A percentile compares a stretch with the other conserved stretches of the same genome.
These are phyloP conservation scores for Clonostachys rosea DNA, from an alignment of 2,329 filamentous ascomycete genomes.

Conservation along the genomic window DNA sequence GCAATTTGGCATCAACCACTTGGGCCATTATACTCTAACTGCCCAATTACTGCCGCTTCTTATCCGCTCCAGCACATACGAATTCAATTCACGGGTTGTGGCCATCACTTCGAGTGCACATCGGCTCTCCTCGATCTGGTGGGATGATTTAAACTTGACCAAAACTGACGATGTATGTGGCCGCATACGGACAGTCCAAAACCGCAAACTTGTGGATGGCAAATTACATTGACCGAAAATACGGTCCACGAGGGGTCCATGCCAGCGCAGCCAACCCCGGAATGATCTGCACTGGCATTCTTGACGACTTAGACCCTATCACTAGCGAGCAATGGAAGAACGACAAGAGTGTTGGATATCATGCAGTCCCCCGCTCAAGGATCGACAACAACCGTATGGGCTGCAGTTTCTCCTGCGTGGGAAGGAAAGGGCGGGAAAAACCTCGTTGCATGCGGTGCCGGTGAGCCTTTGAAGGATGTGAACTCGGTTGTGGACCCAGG, in stretches of 20 bases:
- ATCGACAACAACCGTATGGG: background rate
- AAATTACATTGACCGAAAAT: background rate
- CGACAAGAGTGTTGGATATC: background rate
- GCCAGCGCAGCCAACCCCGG: background rate
- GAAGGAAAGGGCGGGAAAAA: background rate
- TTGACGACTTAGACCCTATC: no score
- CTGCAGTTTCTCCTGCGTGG: background rate
- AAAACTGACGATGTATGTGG: background rate
- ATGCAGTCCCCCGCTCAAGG: background rate
- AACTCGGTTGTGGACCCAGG: background rate
- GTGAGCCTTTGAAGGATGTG: background rate
- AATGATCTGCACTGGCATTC: background rate
- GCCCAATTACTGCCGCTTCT: no score
- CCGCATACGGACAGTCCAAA: background rate
- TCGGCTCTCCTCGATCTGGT: background rate
- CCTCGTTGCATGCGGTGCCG: background rate
- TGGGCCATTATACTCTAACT: no score
- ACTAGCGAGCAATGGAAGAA: background rate
- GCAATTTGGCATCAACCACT: no score
- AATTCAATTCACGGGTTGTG: background rate
- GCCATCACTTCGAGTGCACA: background rate
- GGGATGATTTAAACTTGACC: background rate
- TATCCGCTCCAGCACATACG: background rate
- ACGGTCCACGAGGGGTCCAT: background rate
- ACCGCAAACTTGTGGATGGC: background rate